phyloP scores from a whole-genome alignment of 805 yeast genomes.

The Yarrowia alimentaria region DNA sequence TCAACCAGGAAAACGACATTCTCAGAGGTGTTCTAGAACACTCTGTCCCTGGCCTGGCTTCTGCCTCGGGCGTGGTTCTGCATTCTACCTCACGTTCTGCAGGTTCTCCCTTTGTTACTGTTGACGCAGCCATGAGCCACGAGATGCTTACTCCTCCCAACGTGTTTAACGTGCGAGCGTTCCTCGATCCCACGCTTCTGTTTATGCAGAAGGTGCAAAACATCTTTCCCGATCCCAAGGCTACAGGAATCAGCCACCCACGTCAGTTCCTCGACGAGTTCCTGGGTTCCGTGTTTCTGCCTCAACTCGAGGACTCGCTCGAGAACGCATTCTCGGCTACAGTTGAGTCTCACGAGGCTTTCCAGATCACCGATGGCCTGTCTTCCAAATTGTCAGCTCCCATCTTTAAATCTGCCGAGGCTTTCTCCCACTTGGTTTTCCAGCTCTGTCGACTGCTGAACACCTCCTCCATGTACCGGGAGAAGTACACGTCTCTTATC shows the following conservation, averaged over 20 bases:
- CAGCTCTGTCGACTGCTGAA: conserved; percentile 54
- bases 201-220: conserved; percentile 61
- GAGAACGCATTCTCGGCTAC: conserved; percentile 51
- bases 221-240: conserved; percentile 42
- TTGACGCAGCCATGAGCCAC: conserved; percentile 57
- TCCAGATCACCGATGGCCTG: conserved; percentile 38
- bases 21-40: conserved; percentile 52
- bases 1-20: conserved; percentile 39
- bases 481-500: conserved; percentile 49
- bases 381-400: conserved; percentile 39
- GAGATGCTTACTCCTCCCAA: conserved; percentile 67
- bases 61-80: conserved; percentile 39
- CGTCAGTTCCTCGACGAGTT: conserved; percentile 53
- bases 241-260: conserved; percentile 37
- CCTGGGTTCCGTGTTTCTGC: conserved; percentile 62
- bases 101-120: conserved; percentile 55
- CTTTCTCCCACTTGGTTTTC: conserved; percentile 49
- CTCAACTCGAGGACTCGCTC: conserved; percentile 60
- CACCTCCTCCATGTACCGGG: conserved; percentile 58
- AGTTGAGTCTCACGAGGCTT: conserved; percentile 44
- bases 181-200: conserved; percentile 68
- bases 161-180: conserved; percentile 74
- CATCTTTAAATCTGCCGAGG: conserved; percentile 45
- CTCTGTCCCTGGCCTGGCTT: conserved; percentile 67
- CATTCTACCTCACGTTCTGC: conserved; percentile 39